Percentiles rank a stretch among this genome's conserved stretches.
Conservation (phyloP, 345 rosid species). For the Arabidopsis arenosa region DNA sequence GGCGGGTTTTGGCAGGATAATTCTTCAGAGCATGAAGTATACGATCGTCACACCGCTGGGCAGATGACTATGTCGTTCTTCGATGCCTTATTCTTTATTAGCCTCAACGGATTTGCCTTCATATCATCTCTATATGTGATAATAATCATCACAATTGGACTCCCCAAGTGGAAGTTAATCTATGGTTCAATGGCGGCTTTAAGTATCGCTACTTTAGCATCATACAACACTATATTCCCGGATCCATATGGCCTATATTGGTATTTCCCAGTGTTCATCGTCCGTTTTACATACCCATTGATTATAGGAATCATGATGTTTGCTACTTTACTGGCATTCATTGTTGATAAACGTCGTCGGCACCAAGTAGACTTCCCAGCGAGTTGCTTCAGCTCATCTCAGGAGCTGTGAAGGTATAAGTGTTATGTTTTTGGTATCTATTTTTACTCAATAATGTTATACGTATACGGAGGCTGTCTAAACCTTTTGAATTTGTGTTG, state of each 20-base stretch:
- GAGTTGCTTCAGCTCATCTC: background rate
- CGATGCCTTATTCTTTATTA: background rate
- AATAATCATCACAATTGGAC: conserved; percentile 32
- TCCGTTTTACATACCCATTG: background rate
- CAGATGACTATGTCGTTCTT: conserved; percentile 21
- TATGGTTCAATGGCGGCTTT: conserved; percentile 11
- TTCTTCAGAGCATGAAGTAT: background rate
- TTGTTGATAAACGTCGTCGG: background rate
- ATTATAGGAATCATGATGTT: background rate
- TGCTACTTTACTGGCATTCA: conserved; percentile 2
- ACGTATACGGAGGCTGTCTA: too few relatives aligned
- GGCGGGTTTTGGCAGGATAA: conserved; percentile 44
- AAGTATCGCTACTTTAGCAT: background rate
- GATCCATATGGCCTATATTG: background rate
- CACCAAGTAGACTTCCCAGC: conserved; percentile 9
- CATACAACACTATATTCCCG: background rate
- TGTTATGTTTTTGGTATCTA: too few relatives aligned
- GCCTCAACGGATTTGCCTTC: conserved; percentile 36
- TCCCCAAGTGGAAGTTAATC: conserved; percentile 22
- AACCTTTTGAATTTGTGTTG: too few relatives aligned
- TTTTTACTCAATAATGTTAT: too few relatives aligned
- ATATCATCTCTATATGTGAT: conserved; percentile 33
- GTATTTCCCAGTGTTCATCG: background rate
- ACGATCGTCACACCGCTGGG: conserved; percentile 5
- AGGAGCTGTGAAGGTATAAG: background rate